A percentile compares a stretch with the other conserved stretches of the same genome.
Evolutionary conservation across 208 protist genomes (phyloP).

Genomic region (Herpetomonas tarakana): DNA sequence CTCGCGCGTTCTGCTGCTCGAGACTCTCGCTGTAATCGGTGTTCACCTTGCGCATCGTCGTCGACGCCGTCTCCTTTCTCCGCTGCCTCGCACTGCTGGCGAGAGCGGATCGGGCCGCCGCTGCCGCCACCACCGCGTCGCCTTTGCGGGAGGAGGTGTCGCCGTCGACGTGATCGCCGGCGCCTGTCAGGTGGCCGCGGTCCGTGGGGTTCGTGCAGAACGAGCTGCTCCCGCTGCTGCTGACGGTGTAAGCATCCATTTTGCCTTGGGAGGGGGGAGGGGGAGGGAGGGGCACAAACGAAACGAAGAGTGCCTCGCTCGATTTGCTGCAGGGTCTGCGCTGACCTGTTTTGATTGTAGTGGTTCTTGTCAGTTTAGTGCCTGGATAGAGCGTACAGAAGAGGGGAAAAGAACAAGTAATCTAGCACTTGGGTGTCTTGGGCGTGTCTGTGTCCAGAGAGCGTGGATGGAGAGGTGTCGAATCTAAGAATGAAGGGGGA

Average conservation of each 20-base stretch:
- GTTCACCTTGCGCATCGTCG: conserved; percentile 34
- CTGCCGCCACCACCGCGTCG: neutral
- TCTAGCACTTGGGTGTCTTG: too few species aligned
- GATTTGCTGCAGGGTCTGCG: too few species aligned
- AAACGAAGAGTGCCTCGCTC: too few species aligned
- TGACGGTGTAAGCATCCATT: conserved; percentile 17
- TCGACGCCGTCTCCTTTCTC: conserved; percentile 34
- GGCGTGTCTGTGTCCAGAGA: too few species aligned
- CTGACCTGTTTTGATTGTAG: too few species aligned
- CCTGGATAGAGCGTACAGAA: too few species aligned
- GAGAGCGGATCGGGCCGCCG: neutral
- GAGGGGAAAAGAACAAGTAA: too few species aligned
- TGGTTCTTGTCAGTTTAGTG: too few species aligned
- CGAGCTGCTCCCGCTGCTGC: conserved; percentile 31
- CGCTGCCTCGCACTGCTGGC: neutral
- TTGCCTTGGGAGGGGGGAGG: neutral
- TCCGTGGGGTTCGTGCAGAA: conserved; percentile 17
- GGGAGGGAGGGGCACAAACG: neutral
- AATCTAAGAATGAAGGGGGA: too few species aligned
- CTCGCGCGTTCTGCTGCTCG: conserved; percentile 40
- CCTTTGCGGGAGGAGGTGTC: neutral
- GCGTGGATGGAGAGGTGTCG: too few species aligned
- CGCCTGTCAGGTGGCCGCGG: neutral
- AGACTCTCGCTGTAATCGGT: conserved; percentile 50
- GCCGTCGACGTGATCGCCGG: conserved; percentile 2